These are phyloP conservation scores for Cyberlindnera saturnus DNA, from an alignment of 805 yeast species.

Conservation along the genomic window DNA sequence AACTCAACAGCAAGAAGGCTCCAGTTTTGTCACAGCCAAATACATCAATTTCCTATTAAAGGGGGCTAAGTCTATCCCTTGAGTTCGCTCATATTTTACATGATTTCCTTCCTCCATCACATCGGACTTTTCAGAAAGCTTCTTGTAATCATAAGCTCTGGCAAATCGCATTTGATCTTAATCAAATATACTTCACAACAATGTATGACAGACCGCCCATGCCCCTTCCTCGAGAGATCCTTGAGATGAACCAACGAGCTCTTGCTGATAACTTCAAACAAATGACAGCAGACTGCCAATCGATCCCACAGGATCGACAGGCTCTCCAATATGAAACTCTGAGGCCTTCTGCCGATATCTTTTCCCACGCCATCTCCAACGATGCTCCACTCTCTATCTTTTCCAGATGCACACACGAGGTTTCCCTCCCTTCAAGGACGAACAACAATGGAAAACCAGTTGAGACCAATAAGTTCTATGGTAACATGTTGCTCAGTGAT, in stretches of 20 bases:
- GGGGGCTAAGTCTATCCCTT: too few relatives aligned
- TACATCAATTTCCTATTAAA: too few relatives aligned
- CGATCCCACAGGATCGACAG: slow-evolving; percentile 2
- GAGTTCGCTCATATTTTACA: too few relatives aligned
- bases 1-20: too few relatives aligned
- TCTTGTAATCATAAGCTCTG: too few relatives aligned
- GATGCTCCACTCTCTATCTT: slow-evolving; percentile 41
- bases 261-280: not conserved
- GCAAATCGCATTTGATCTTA: too few relatives aligned
- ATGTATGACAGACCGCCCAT: slow-evolving; percentile 27
- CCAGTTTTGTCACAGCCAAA: too few relatives aligned
- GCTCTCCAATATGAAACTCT: not conserved
- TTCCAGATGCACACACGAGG: slow-evolving; percentile 23
- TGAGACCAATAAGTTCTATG: slow-evolving; percentile 75
- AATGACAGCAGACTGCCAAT: not conserved
- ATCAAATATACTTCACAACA: not conserved
- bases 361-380: slow-evolving; percentile 36
- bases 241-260: not conserved
- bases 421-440: slow-evolving; percentile 23
- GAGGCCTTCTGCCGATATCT: slow-evolving; percentile 25
- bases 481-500: slow-evolving; percentile 59
- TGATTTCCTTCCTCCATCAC: too few relatives aligned
- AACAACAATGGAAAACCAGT: slow-evolving; percentile 34
- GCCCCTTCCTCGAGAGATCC: slow-evolving; percentile 21
- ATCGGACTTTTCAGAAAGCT: too few relatives aligned